Evolutionary conservation across 192 early-diverging fungal species (phyloP).

Genomic region (Coemansia asiatica): DNA sequence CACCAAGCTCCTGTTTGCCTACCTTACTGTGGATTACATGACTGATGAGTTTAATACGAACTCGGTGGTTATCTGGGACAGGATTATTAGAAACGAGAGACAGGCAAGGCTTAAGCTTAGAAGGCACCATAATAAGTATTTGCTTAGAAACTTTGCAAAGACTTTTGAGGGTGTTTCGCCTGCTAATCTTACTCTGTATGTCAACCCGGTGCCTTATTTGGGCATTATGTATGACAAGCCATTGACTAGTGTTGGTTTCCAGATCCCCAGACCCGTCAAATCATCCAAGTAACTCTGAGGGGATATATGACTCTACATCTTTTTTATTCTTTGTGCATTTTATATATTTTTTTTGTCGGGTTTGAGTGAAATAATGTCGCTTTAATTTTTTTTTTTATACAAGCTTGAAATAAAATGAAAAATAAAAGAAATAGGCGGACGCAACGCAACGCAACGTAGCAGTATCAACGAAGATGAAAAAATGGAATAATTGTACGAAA

Average conservation of each 20-base stretch:
- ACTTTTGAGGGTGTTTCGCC: constrained; percentile 37
- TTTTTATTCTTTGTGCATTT: no score
- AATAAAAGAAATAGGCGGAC: neutral
- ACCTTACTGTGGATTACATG: constrained; percentile 44
- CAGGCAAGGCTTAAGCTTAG: constrained; percentile 47
- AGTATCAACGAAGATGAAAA: neutral
- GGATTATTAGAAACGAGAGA: constrained; percentile 38
- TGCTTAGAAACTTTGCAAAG: constrained; percentile 39
- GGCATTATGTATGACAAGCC: constrained; percentile 54
- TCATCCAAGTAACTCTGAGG: neutral
- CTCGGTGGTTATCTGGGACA: constrained; percentile 51
- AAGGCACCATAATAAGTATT: constrained; percentile 55
- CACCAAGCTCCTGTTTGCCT: constrained; percentile 52
- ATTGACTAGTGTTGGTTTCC: constrained; percentile 31
- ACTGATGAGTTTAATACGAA: constrained; percentile 33
- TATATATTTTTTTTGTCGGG: no score
- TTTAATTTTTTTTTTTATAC: constrained; percentile 6
- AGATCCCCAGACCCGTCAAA: constrained; percentile 27
- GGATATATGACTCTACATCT: neutral
- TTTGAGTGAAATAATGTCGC: neutral
- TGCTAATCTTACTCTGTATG: constrained; percentile 47
- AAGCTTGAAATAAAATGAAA: neutral
- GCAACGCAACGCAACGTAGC: no score
- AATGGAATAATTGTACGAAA: neutral
- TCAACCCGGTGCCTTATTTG: constrained; percentile 54